Evolutionary conservation across 768 basidiomycete species (phyloP).

Genomic region (Mycena pura): DNA sequence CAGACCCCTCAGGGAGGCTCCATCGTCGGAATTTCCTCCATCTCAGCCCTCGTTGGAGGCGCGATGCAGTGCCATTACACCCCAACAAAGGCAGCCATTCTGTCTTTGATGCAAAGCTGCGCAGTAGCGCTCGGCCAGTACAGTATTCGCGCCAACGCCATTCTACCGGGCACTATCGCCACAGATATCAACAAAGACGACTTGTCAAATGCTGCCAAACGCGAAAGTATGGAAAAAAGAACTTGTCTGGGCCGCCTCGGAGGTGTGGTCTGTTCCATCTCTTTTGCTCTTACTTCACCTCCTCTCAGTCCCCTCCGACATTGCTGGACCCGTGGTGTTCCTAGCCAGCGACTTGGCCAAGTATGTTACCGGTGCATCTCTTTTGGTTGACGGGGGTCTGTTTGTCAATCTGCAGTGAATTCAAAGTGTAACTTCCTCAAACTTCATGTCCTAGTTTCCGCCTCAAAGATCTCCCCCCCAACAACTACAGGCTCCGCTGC

Average conservation of each 20-base stretch:
- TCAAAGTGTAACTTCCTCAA: neutral
- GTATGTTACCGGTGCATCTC: slow-evolving; percentile 71
- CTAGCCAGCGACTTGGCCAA: slow-evolving; percentile 73
- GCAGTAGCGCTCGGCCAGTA: slow-evolving; percentile 81
- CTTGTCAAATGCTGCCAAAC: slow-evolving; percentile 62
- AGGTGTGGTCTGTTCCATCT: slow-evolving; percentile 39
- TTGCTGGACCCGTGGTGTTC: slow-evolving; percentile 79
- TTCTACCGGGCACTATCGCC: slow-evolving; percentile 79
- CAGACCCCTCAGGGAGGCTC: slow-evolving; percentile 75
- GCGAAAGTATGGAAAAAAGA: slow-evolving; percentile 67
- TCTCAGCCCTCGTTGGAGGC: slow-evolving; percentile 80
- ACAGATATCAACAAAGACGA: slow-evolving; percentile 84
- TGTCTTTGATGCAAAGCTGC: slow-evolving; percentile 81
- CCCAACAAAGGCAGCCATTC: slow-evolving; percentile 80
- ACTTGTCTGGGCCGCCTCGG: slow-evolving; percentile 74
- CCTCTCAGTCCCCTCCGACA: slow-evolving; percentile 59
- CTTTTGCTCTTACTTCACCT: neutral
- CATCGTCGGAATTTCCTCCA: slow-evolving; percentile 80
- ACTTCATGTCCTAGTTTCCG: slow-evolving; percentile 28
- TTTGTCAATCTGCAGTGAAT: slow-evolving; percentile 75
- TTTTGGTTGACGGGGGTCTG: slow-evolving; percentile 75
- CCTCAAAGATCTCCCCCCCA: slow-evolving; percentile 47
- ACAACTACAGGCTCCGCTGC: slow-evolving; percentile 61
- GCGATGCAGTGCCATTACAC: slow-evolving; percentile 80
- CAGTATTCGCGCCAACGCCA: slow-evolving; percentile 73